These are phyloP conservation scores for Trametes versicolor DNA, from an alignment of 1,284 basidiomycete genomes.

Conservation along the genomic window DNA sequence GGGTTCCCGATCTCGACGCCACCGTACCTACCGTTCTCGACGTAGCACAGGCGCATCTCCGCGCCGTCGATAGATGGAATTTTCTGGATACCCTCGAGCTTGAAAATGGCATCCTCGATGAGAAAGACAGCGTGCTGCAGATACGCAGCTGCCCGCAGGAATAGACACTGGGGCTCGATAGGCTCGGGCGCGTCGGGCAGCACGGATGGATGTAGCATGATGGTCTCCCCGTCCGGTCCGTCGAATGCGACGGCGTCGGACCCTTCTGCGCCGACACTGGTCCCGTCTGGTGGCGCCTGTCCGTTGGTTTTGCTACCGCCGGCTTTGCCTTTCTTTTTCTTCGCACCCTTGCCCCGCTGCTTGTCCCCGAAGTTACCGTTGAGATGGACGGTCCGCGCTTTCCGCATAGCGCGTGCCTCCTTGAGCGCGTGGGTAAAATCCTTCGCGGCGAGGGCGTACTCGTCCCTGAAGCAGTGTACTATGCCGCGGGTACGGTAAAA, in stretches of 20 bases:
- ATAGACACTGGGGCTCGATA: constrained; percentile 83
- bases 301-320: constrained; percentile 59
- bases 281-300: constrained; percentile 71
- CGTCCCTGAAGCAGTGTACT: constrained; percentile 86
- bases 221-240: constrained; percentile 59
- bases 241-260: constrained; percentile 52
- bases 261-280: constrained; percentile 52
- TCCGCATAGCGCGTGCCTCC: constrained; percentile 75
- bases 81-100: constrained; percentile 73
- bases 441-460: constrained; percentile 73
- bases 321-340: constrained; percentile 55
- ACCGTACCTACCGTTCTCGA: constrained; percentile 76
- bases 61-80: constrained; percentile 65
- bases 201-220: constrained; percentile 70
- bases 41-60: constrained; percentile 77
- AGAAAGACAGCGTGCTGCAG: constrained; percentile 78
- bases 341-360: constrained; percentile 59
- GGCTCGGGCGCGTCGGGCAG: constrained; percentile 80
- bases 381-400: constrained; percentile 64
- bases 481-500: constrained; percentile 85
- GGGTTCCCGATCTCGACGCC: constrained; percentile 81
- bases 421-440: constrained; percentile 83
- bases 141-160: constrained; percentile 81
- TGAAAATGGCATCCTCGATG: constrained; percentile 74
- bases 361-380: constrained; percentile 50